phyloP scores from a whole-genome alignment of 192 early-diverging fungal species.

The Funneliformis mosseae region DNA sequence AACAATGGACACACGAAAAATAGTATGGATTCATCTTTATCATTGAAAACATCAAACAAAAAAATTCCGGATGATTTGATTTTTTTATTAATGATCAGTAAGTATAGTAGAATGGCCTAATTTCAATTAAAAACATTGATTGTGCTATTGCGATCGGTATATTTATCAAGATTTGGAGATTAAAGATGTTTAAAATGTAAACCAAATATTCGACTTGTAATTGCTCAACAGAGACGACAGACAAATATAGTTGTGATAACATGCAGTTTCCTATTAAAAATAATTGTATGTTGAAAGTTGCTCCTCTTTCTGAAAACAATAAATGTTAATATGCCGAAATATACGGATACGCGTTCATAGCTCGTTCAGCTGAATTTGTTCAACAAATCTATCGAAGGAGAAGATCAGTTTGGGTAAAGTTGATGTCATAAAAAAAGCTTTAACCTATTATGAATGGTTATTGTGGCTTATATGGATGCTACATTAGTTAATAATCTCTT shows the following conservation, averaged over 20 bases:
- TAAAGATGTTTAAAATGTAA: background rate
- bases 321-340: conserved; percentile 54
- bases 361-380: conserved; percentile 56
- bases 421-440: conserved; percentile 54
- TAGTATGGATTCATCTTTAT: background rate
- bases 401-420: conserved; percentile 58
- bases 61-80: background rate
- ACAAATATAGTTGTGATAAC: conserved; percentile 51
- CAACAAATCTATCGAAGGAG: conserved; percentile 51
- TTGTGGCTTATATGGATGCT: conserved; percentile 67
- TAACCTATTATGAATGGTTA: conserved; percentile 63
- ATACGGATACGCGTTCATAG: conserved; percentile 57
- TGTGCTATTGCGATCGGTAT: background rate
- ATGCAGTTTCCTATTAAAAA: conserved; percentile 57
- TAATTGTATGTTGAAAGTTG: conserved; percentile 57
- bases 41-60: background rate
- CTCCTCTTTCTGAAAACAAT: conserved; percentile 47
- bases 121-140: background rate
- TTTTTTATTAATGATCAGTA: background rate
- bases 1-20: conserved; percentile 1
- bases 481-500: conserved; percentile 50
- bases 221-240: conserved; percentile 28
- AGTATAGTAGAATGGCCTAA: background rate
- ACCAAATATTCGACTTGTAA: conserved; percentile 33
- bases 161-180: background rate